Base-by-base conservation (phyloP, 768 basidiomycete genomes). In the Xerocomus potaroensis region DNA sequence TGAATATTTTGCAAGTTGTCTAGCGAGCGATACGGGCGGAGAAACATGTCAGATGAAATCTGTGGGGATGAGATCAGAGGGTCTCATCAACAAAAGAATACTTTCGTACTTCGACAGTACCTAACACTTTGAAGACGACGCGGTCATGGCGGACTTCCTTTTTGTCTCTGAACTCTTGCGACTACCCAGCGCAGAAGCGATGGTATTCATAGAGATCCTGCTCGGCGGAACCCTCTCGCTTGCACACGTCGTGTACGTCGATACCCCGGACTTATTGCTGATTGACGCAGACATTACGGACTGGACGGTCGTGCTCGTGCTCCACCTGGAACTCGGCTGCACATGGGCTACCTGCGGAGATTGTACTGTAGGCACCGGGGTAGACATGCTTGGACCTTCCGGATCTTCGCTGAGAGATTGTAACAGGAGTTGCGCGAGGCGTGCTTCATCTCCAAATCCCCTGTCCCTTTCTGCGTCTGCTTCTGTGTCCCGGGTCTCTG, bases 391-490 rank as follows among this genome's bases (percentile, higher is more conserved):
- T 7, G 49, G 45, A 9, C n/a, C 22, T 23, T 34, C 46, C 16
- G 19, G 5, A 16, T 50, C 52, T 23, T 46, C 55, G 16, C 29
- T 38, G 31, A 66, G 58, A 33, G 62, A 62, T n/a, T 68, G 60
- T 2, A 66, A 39, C 0, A 66, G 46, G 31, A 68, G 62, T 32
- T 66, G 62, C 4, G 65, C 60, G 18, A 66, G 53, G 23, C 56
- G 43, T 0, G 44, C 65, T 32, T 60, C 66, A 30, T 68, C 64
- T 27, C 64, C 56, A 14, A 68, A 55, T 5, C 47, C 52, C 22
- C 12, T 54, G 23, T 61, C 61, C 23, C 35, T 48, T 18, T 55
- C 53, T 10, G 24, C 8, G 12, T 61, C 57, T 19, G 30, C n/a
- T 18, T 60, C 55, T 1, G 52, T 33, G 21, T 60, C 46, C 31